Base-by-base conservation (phyloP, 2,329 filamentous ascomycete genomes). In the Anisogramma anomala region DNA sequence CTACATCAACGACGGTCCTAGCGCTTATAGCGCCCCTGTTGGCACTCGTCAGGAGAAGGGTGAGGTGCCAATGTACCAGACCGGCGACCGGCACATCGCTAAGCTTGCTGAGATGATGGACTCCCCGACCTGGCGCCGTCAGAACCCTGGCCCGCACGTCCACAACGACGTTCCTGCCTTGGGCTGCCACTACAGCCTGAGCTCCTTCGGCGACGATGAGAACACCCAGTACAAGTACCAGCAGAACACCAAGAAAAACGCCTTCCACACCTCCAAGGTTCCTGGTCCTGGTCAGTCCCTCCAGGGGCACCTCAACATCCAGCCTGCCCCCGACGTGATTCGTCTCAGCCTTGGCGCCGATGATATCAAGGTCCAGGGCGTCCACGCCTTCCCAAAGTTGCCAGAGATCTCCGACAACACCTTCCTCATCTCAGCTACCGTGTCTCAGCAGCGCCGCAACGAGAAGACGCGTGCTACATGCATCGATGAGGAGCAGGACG, bases 101-200 rank as follows among this genome's bases (percentile, higher is more conserved):
- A 47, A 41, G 7, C 28, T 47, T 15, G 37, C 45, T 5, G 41
- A 43, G 17, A 47, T 44, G 34, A 44, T 47, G 41, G 31, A 39
- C 17, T 38, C 45, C 2, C 18, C 41, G 22, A 47, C 41, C 36
- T 47, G 45, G 45, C 37, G 45, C 30, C 41, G 41, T 15, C 41
- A 41, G n/a, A 32, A 39, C 15, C 27, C 34, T 6, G 31, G 27
- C 3, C 33, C 31, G 17, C 3, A 13, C 6, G 6, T 28, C 6
- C 25, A 17, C 20, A 26, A 34, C 9, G 17, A 36, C 11, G 22
- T 6, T 28, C 10, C 32, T 13, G 14, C 15, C 13, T 20, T 40
- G 3, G 15, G 20, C 17, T 30, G 22, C 26, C n/a, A n/a, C 7
- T 20, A 23, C 11, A 20, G n/a, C n/a, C n/a, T n/a, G n/a, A n/a